These are phyloP conservation scores for Penicillium mononematosum DNA, from an alignment of 495 filamentous ascomycete species.

Conservation along the genomic window DNA sequence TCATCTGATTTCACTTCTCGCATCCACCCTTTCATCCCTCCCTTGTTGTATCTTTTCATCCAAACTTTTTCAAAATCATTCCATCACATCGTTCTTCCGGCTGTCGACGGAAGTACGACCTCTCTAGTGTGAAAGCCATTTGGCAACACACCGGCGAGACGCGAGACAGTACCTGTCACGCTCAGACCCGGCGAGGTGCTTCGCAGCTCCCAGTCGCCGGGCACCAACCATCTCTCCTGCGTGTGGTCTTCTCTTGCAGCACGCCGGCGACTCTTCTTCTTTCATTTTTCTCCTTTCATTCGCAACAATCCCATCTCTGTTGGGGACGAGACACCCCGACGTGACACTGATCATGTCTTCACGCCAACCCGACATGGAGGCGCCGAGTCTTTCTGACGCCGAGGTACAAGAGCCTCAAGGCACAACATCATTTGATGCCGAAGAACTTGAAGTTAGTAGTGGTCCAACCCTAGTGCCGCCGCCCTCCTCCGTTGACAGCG, in stretches of 20 bases:
- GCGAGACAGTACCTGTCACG: too few relatives aligned
- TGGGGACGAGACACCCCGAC: neutral
- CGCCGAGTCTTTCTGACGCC: neutral
- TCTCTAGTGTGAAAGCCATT: too few relatives aligned
- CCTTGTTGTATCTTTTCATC: too few relatives aligned
- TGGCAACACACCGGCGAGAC: too few relatives aligned
- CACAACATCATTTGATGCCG: neutral
- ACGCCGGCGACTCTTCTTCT: neutral
- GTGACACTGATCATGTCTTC: neutral
- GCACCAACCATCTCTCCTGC: neutral
- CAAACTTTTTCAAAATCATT: too few relatives aligned
- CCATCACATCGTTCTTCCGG: too few relatives aligned
- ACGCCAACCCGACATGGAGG: neutral
- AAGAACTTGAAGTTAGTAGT: neutral
- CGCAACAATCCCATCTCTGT: neutral
- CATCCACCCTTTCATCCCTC: too few relatives aligned
- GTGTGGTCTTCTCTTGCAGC: neutral
- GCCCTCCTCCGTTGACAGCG: neutral
- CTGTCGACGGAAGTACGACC: too few relatives aligned
- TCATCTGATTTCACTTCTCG: too few relatives aligned
- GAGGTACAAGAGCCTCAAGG: neutral
- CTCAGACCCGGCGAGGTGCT: neutral
- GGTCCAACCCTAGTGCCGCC: neutral
- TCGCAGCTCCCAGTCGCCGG: neutral
- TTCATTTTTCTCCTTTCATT: neutral